Base-by-base conservation (phyloP, 2,329 filamentous ascomycete species). In the Aspergillus sp. region DNA sequence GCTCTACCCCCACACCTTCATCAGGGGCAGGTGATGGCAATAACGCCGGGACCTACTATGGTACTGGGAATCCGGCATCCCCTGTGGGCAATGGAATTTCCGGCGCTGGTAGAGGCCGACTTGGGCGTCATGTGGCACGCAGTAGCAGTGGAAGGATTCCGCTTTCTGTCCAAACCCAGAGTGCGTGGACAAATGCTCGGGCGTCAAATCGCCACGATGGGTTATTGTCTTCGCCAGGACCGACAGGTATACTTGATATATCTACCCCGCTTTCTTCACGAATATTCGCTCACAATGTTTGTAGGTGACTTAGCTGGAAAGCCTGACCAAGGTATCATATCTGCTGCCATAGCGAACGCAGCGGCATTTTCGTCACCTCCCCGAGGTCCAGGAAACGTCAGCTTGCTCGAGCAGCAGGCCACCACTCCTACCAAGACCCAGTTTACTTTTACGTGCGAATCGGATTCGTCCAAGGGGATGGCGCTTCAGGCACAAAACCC, bases 371-470 rank as follows among this genome's bases (percentile, higher is more conserved):
- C 79, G 42, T 70, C 77, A 10, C 75, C 79, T 2, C 65, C 69
- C 19, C 77, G 75, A 54, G 86, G 83, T 10, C 83, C 89, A 61
- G 87, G 91, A 60, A 93, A 89, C 66, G 75, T 85, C 50, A 91
- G 86, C 64, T 75, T 90, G 47, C 70, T 94, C 39, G 83, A 88
- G 45, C 85, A 88, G 61, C 82, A 86, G 64, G 71, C 78, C 5
- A 62, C 78, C 4, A 82, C 78, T 31, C 82, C 87, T 5, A 80
- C 85, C 5, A 88, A 90, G 44, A 86, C 87, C 0, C 89, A 96
- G 57, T 98, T 98, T 64, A 98, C 93, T 7, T 98, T 98, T 62
- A 95, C 89, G 9, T 96, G 90, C 67, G 88, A 94, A 58, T 91
- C 90, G 1, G 89, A 93, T 61, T 88, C 90, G 32, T 84, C 88